Evolutionary conservation across 148 eudicot species (phyloP), one percentile per base, ranked within the genome.

Genomic region (Mesembryanthemum crystallinum): DNA sequence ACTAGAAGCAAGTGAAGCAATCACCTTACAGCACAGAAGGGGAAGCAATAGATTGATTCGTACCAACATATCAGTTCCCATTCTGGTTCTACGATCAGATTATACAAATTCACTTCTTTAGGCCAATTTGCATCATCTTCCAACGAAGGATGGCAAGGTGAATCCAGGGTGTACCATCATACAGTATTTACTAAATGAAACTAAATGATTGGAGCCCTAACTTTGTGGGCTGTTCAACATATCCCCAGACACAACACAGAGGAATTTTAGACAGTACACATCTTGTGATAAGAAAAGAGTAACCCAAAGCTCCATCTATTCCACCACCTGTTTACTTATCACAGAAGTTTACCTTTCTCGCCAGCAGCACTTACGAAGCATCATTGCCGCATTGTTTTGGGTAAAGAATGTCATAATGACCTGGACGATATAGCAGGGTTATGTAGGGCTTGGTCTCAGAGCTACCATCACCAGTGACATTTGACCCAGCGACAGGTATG

Each of bases 341-440:
- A 59, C 43, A 21, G 51, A 29, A 64, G 25, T 25, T 10, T n/a
- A 45, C 66, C 72, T 28, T 51, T 64, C 14, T 61, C 68, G 35
- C 69, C 74, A 65, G 57, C 63, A 43, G 63, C 61, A 64, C 60
- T 43, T 25, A 61, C 14, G 69, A 47, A 66, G 62, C 35, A 30
- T 45, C 72, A 30, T 12, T 32, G 21, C 77, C 42, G 69, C 60
- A 51, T 71, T 77, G 86, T 76, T 90, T 94, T 7, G 89, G 83
- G 82, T 95, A 95, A 74, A 95, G 90, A 68, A 90, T 89, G 82
- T 95, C 98, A 33, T 95, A 95, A 67, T 95, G 98, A 61, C 98
- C 98, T 4, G 98, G 98, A 76, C 98, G 90, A 85, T 95, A 95
- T 8, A 95, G 89, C 84, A 95, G 76, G 76, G 84, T 81, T 67